Evolutionary conservation across 495 filamentous ascomycete genomes (phyloP).

Genomic region (Lichenothelia convexa): DNA sequence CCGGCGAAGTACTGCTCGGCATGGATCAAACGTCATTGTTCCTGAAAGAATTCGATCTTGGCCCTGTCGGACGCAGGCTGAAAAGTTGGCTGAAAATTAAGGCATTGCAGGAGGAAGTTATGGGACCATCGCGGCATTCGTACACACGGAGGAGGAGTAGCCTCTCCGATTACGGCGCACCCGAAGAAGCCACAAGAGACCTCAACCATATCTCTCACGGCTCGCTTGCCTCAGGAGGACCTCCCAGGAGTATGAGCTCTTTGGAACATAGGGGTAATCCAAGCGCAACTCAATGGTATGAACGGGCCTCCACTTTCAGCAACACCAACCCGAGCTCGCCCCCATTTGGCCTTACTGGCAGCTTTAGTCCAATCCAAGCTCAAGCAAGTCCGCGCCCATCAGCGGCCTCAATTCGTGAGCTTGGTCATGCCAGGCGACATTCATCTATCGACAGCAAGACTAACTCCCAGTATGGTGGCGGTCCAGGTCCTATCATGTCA

Average conservation of each 20-base stretch:
- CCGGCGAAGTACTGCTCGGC: slow-evolving; percentile 76
- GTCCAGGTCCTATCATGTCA: too few species aligned
- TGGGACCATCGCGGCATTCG: too few species aligned
- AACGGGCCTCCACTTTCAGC: neutral
- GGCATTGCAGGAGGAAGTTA: slow-evolving; percentile 68
- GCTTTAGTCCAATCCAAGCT: neutral
- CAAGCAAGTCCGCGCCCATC: slow-evolving; percentile 29
- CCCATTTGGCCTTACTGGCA: neutral
- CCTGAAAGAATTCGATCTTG: slow-evolving; percentile 88
- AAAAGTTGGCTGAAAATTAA: slow-evolving; percentile 96
- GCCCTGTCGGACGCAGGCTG: slow-evolving; percentile 67
- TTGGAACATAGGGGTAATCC: neutral
- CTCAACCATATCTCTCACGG: slow-evolving; percentile 20
- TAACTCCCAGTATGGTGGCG: slow-evolving; percentile 1
- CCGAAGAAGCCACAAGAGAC: slow-evolving; percentile 11
- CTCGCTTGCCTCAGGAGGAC: slow-evolving; percentile 32
- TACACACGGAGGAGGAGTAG: slow-evolving; percentile 29
- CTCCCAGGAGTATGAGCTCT: slow-evolving; percentile 9
- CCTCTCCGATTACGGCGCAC: slow-evolving; percentile 15
- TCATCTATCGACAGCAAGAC: slow-evolving; percentile 54
- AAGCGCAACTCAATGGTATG: too few species aligned
- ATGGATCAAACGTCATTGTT: slow-evolving; percentile 90
- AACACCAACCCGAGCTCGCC: neutral
- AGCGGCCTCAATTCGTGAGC: slow-evolving; percentile 65
- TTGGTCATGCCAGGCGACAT: slow-evolving; percentile 73